Percentiles rank a stretch among this genome's conserved stretches.
These are phyloP conservation scores for Quercus suber DNA, from an alignment of 306 rosid genomes.

Conservation along the genomic window DNA sequence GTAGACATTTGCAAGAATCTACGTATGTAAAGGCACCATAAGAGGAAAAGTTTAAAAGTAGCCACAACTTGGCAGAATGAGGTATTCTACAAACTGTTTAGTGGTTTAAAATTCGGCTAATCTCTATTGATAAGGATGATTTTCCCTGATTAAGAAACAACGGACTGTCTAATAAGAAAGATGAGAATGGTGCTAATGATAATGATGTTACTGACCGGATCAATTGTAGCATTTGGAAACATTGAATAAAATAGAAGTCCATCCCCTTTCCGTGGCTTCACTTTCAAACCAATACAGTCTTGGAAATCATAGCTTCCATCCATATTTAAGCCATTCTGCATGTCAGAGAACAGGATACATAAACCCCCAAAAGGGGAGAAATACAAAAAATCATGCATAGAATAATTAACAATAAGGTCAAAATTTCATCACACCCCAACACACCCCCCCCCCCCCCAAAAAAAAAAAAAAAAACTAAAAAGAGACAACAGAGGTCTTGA, in stretches of 20 bases:
- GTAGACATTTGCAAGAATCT: too few species aligned
- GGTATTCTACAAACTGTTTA: neutral
- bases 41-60: too few species aligned
- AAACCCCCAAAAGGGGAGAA: neutral
- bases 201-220: constrained; percentile 56
- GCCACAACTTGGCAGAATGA: neutral
- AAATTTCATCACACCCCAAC: neutral
- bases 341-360: constrained; percentile 9
- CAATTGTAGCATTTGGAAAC: constrained; percentile 72
- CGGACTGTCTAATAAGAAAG: neutral
- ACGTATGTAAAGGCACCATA: too few species aligned
- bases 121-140: neutral
- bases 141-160: neutral
- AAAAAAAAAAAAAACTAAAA: too few species aligned
- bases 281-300: constrained; percentile 65
- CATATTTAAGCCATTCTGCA: constrained; percentile 76
- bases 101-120: neutral
- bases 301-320: constrained; percentile 48
- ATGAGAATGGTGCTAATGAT: neutral
- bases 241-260: constrained; percentile 85
- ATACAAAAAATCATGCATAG: neutral
- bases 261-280: constrained; percentile 85
- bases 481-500: neutral
- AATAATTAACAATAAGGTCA: neutral
- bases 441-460: neutral